Evolutionary conservation across 371 early-diverging fungal genomes (phyloP).

Genomic region (Rhizomucor pusillus): DNA sequence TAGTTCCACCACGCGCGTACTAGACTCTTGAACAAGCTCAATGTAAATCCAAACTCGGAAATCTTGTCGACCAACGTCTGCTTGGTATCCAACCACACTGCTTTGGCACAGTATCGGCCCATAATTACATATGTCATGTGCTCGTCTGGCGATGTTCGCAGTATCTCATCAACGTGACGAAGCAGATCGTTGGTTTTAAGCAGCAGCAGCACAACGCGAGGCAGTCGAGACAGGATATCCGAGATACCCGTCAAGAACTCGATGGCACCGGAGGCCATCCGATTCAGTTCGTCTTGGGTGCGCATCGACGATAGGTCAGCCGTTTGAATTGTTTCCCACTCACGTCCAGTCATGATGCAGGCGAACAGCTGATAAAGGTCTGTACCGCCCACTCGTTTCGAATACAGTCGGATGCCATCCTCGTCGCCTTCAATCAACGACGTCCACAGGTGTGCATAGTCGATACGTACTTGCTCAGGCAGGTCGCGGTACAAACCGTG

Average conservation of each 20-base stretch:
- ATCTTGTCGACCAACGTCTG: slow-evolving; percentile 33
- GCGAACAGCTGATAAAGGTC: slow-evolving; percentile 82
- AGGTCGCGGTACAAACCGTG: slow-evolving; percentile 92
- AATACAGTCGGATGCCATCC: slow-evolving; percentile 55
- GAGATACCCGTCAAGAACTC: slow-evolving; percentile 69
- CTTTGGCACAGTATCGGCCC: slow-evolving; percentile 54
- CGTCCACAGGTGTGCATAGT: slow-evolving; percentile 89
- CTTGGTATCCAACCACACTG: slow-evolving; percentile 40
- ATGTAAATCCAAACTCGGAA: slow-evolving; percentile 25
- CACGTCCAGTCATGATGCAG: slow-evolving; percentile 82
- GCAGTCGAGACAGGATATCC: slow-evolving; percentile 74
- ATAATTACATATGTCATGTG: slow-evolving; percentile 53
- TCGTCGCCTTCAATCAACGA: slow-evolving; percentile 80
- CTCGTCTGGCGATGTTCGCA: slow-evolving; percentile 30
- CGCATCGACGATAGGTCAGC: slow-evolving; percentile 35
- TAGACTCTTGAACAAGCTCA: slow-evolving; percentile 25
- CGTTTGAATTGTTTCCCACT: slow-evolving; percentile 67
- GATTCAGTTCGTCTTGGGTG: slow-evolving; percentile 48
- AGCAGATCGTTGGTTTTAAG: slow-evolving; percentile 91
- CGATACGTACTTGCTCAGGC: slow-evolving; percentile 68
- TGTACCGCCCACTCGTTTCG: slow-evolving; percentile 55
- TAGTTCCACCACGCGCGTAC: slow-evolving; percentile 44
- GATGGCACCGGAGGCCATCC: slow-evolving; percentile 34
- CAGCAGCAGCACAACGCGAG: slow-evolving; percentile 76
- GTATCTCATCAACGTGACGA: slow-evolving; percentile 55